phyloP scores from a whole-genome alignment of 2,329 filamentous ascomycete genomes.

The Zopfia rhizophila region DNA sequence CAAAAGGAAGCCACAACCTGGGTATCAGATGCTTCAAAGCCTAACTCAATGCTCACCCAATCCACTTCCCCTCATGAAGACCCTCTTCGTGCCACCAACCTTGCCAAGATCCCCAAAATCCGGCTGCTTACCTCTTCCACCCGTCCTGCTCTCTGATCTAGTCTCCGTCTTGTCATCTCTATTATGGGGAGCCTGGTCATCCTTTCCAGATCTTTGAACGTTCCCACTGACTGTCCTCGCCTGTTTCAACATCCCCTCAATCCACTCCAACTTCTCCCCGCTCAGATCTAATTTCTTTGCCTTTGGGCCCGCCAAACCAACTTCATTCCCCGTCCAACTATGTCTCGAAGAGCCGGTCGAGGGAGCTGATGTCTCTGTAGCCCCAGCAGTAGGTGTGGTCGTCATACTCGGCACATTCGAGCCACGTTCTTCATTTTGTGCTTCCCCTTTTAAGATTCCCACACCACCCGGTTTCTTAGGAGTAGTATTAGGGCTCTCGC shows the following conservation, averaged over 20 bases:
- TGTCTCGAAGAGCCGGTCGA: constrained; percentile 39
- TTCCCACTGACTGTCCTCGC: constrained; percentile 76
- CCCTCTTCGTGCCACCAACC: constrained; percentile 76
- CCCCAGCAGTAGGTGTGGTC: constrained; percentile 34
- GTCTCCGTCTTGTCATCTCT: constrained; percentile 35
- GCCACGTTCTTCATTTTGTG: not conserved
- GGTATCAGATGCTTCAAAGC: no score
- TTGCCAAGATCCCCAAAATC: constrained; percentile 76
- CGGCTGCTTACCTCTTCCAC: constrained; percentile 31
- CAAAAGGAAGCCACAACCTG: no score
- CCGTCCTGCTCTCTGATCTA: constrained; percentile 38
- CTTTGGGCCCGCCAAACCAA: constrained; percentile 77
- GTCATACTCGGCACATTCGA: constrained; percentile 24
- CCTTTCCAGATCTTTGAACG: constrained; percentile 13
- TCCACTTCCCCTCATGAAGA: constrained; percentile 65
- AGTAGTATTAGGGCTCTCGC: constrained; percentile 39
- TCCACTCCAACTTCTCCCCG: constrained; percentile 80
- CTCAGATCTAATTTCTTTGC: constrained; percentile 71
- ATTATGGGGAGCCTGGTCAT: constrained; percentile 20
- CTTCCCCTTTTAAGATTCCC: constrained; percentile 17
- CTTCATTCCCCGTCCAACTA: constrained; percentile 53
- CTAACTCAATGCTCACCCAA: constrained; percentile 25
- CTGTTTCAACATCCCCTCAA: constrained; percentile 84
- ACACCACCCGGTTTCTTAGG: constrained; percentile 35
- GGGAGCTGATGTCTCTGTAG: constrained; percentile 36